Evolutionary conservation across 306 rosid species (phyloP).

Genomic region (Vigna reflexopilosa): DNA sequence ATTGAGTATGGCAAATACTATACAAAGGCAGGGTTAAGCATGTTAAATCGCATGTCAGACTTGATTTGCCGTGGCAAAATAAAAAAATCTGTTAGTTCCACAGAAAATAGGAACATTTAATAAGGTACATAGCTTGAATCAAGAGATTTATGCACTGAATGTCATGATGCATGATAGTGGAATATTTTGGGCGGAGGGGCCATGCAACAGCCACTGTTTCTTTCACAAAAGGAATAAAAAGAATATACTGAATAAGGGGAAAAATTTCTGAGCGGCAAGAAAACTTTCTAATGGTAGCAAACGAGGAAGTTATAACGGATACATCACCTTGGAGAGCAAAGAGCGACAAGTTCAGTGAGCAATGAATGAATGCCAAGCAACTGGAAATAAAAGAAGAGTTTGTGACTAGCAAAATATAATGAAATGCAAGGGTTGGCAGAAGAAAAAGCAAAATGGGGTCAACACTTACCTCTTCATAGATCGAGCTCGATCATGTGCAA

Average conservation of each 20-base stretch:
- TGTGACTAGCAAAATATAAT: slow-evolving; percentile 18
- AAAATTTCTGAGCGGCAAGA: background rate
- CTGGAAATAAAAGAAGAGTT: slow-evolving; percentile 36
- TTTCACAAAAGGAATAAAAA: slow-evolving; percentile 4
- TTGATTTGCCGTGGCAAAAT: background rate
- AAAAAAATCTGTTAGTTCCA: background rate
- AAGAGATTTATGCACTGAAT: background rate
- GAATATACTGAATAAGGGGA: background rate
- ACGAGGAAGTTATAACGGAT: slow-evolving; percentile 8
- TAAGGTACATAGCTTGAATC: background rate
- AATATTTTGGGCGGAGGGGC: background rate
- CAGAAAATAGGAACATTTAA: background rate
- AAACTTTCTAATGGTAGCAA: background rate
- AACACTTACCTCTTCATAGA: slow-evolving; percentile 8
- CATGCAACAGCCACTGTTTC: background rate
- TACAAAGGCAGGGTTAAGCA: background rate
- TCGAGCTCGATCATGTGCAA: slow-evolving; percentile 47
- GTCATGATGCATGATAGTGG: slow-evolving; percentile 8
- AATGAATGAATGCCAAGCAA: slow-evolving; percentile 5
- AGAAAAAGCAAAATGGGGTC: slow-evolving; percentile 39
- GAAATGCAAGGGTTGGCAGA: slow-evolving; percentile 17
- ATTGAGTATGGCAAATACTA: background rate
- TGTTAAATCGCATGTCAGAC: background rate
- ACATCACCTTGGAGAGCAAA: slow-evolving; percentile 46
- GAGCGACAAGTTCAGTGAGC: background rate